Conservation (phyloP, 257 asterid species). For the Misopates orontium region DNA sequence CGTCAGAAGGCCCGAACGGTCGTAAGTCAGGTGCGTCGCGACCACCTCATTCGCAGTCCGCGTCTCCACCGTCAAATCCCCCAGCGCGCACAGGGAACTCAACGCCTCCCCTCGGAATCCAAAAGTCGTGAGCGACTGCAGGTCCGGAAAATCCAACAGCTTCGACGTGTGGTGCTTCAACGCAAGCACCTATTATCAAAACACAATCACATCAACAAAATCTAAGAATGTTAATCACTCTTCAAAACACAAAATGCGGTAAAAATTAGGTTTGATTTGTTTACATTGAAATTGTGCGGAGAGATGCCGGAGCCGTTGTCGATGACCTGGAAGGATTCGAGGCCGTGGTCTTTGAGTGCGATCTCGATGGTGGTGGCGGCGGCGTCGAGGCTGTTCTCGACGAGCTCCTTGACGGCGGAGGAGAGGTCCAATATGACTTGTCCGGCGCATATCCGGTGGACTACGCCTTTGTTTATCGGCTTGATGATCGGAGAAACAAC, state of each 20-base stretch:
- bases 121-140: conserved; percentile 72
- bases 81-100: conserved; percentile 86
- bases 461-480: conserved; percentile 69
- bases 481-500: conserved; percentile 42
- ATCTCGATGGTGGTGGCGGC: conserved; percentile 89
- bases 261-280: background rate
- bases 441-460: conserved; percentile 85
- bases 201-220: background rate
- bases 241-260: too few species aligned
- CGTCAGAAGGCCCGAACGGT: conserved; percentile 60
- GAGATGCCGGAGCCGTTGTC: conserved; percentile 93
- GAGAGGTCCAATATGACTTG: conserved; percentile 91
- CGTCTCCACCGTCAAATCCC: conserved; percentile 87
- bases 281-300: conserved; percentile 74
- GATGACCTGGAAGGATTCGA: conserved; percentile 79
- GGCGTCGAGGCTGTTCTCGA: conserved; percentile 98
- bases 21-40: conserved; percentile 84
- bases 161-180: conserved; percentile 93
- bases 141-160: conserved; percentile 80
- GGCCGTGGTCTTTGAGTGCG: conserved; percentile 72
- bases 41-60: conserved; percentile 74
- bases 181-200: conserved; percentile 69
- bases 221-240: too few species aligned
- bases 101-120: conserved; percentile 99
- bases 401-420: conserved; percentile 96